Evolutionary conservation across 2,329 filamentous ascomycete species (phyloP).

Genomic region (Ophiocordyceps camponoti-leonardi): DNA sequence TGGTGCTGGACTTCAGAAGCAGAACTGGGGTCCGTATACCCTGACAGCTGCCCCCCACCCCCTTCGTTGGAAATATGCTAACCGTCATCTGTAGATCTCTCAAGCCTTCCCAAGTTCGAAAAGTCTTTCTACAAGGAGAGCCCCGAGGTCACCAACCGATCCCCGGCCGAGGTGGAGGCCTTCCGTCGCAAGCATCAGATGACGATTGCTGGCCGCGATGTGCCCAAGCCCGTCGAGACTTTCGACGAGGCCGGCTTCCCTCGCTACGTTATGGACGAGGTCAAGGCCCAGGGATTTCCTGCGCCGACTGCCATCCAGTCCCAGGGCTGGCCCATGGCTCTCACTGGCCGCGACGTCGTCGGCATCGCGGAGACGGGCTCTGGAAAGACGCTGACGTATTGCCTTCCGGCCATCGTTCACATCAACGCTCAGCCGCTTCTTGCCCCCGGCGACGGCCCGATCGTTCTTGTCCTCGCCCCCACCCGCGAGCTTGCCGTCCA

Average conservation of each 20-base stretch:
- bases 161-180: slow-evolving; percentile 63
- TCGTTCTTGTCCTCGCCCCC: slow-evolving; percentile 87
- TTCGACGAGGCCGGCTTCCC: slow-evolving; percentile 98
- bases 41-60: neutral
- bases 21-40: slow-evolving; percentile 63
- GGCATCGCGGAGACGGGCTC: slow-evolving; percentile 99
- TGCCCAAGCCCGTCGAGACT: slow-evolving; percentile 87
- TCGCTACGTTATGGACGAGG: slow-evolving; percentile 91
- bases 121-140: slow-evolving; percentile 99
- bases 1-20: slow-evolving; percentile 71
- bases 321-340: slow-evolving; percentile 97
- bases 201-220: slow-evolving; percentile 58
- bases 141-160: slow-evolving; percentile 56
- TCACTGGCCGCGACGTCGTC: slow-evolving; percentile 93
- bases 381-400: slow-evolving; percentile 97
- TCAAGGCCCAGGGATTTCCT: slow-evolving; percentile 93
- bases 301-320: slow-evolving; percentile 93
- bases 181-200: slow-evolving; percentile 82
- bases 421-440: slow-evolving; percentile 98
- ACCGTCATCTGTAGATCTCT: slow-evolving; percentile 41
- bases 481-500: slow-evolving; percentile 97
- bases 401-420: slow-evolving; percentile 93
- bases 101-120: slow-evolving; percentile 81
- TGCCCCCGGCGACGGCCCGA: slow-evolving; percentile 86
- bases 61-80: slow-evolving; percentile 8